Evolutionary conservation across 805 yeast genomes (phyloP), one percentile per base, ranked within the genome.

Genomic region (Candida ipomoeae): DNA sequence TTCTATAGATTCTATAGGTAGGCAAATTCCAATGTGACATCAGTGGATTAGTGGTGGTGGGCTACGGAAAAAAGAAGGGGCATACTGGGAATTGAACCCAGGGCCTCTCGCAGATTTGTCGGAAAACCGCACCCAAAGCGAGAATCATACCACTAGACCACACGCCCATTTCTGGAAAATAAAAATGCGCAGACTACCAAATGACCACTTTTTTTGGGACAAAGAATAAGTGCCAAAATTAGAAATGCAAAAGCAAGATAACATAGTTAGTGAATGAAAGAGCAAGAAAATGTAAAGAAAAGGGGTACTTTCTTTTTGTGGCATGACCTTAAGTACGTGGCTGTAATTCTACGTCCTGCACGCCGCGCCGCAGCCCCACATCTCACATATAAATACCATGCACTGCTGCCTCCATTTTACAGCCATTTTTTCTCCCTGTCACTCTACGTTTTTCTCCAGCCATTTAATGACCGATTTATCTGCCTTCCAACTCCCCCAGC

Each of bases 81-180:
- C 66, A 55, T 51, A 52, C 66, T 62, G 66, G 66, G 66, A 62
- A 62, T 62, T 62, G 66, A 62, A 62, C 66, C 66, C 66, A 62
- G 66, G 66, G 62, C 66, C 66, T 62, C 66, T 62, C 66, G 58
- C 66, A 62, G 32, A 26, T 53, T 61, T 60, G 62, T 20, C 20
- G 18, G 49, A 7, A 33, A n/a, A 29, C 36, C 46, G 32, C 38
- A 29, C 44, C 42, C 58, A 51, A 53, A 53, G 56, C 54, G 56
- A 52, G 58, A 55, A 55, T 55, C 58, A 55, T 55, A 55, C 58
- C 58, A 55, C 58, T 55, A 55, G 58, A 55, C 58, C 58, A 55
- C 56, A 50, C 58, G 58, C 56, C 58, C 58, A 38, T 41, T 32
- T 50, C 42, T 33, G 31, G n/a, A 8, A 7, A 8, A 35, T 7